Percentiles rank a stretch among this genome's conserved stretches.
These are phyloP conservation scores for Sporodiniella umbellata DNA, from an alignment of 371 early-diverging fungal species.

Conservation along the genomic window DNA sequence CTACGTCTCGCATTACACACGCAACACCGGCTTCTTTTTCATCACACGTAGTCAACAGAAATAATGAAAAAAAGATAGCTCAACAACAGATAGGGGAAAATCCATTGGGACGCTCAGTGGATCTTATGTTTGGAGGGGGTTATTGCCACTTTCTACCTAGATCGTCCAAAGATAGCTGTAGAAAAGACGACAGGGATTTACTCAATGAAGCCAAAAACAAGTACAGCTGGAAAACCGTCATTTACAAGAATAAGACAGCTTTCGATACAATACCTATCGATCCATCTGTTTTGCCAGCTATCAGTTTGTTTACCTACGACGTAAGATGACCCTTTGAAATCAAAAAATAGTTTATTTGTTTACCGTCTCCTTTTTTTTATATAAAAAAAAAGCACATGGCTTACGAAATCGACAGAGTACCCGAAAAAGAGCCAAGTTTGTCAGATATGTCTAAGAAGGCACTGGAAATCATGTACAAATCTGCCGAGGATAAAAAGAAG, in stretches of 20 bases:
- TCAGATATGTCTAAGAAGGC: conserved; percentile 84
- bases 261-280: conserved; percentile 54
- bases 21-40: conserved; percentile 82
- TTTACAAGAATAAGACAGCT: conserved; percentile 47
- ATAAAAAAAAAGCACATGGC: conserved; percentile 72
- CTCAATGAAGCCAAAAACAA: conserved; percentile 47
- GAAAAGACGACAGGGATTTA: conserved; percentile 71
- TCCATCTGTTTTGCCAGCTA: conserved; percentile 58
- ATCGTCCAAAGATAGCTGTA: conserved; percentile 53
- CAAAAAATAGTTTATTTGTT: background rate
- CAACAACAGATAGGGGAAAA: conserved; percentile 84
- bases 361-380: no score
- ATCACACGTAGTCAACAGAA: conserved; percentile 78
- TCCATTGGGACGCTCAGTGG: conserved; percentile 76
- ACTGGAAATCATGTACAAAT: conserved; percentile 54
- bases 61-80: conserved; percentile 84
- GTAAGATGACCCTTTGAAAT: background rate
- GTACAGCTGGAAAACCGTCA: conserved; percentile 57
- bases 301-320: conserved; percentile 64
- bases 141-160: conserved; percentile 80
- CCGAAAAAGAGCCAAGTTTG: conserved; percentile 70
- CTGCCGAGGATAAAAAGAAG: conserved; percentile 35
- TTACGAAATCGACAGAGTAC: conserved; percentile 84
- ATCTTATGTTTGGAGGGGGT: conserved; percentile 93
- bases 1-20: conserved; percentile 90